Percentiles rank a stretch among this genome's conserved stretches.
Evolutionary conservation across 257 asterid species (phyloP).

Genomic region (Forsythia viridissima): DNA sequence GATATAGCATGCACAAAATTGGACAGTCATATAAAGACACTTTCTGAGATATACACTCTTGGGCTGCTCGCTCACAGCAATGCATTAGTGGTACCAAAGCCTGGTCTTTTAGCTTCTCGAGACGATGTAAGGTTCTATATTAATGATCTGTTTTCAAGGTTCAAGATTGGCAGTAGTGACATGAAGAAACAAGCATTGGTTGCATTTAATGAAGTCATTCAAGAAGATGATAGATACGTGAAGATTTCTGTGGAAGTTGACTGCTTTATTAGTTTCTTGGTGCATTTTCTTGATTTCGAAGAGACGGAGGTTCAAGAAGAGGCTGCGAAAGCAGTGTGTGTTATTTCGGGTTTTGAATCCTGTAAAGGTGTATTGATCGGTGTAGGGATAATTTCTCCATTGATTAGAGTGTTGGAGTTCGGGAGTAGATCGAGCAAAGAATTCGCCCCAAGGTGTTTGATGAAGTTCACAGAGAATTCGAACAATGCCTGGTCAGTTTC

Average conservation of each 20-base stretch:
- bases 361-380: constrained; percentile 44
- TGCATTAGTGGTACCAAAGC: constrained; percentile 78
- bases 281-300: constrained; percentile 63
- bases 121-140: constrained; percentile 75
- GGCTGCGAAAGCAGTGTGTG: constrained; percentile 52
- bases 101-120: constrained; percentile 61
- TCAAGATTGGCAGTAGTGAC: constrained; percentile 62
- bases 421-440: constrained; percentile 58
- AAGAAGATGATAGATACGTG: constrained; percentile 65
- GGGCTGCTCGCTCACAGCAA: constrained; percentile 69
- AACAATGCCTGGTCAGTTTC: constrained; percentile 94
- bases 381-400: constrained; percentile 63
- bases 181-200: constrained; percentile 78
- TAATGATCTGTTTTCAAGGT: constrained; percentile 63
- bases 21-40: constrained; percentile 43
- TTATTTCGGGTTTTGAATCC: constrained; percentile 48
- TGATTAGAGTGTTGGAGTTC: constrained; percentile 65
- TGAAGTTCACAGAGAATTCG: constrained; percentile 75
- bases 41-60: constrained; percentile 59
- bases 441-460: constrained; percentile 73
- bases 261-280: constrained; percentile 43
- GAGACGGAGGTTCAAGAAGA: constrained; percentile 63
- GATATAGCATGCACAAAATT: constrained; percentile 58
- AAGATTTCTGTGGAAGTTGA: constrained; percentile 60
- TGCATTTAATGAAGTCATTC: constrained; percentile 55